These are phyloP conservation scores for Oemleria cerasiformis DNA, from an alignment of 306 rosid genomes.

Conservation along the genomic window DNA sequence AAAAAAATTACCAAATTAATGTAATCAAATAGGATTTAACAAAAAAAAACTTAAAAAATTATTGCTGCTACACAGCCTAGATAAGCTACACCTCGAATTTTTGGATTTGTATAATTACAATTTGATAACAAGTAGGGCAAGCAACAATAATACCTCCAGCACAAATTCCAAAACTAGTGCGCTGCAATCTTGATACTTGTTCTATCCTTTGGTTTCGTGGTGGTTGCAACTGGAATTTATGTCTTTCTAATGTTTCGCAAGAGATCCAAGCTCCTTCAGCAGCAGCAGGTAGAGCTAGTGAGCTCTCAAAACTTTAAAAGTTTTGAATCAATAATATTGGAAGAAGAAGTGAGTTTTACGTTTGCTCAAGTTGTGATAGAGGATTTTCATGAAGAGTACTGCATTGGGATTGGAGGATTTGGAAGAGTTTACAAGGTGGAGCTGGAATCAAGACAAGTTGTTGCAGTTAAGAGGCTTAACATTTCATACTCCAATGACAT, in stretches of 20 bases:
- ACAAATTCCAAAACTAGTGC: not conserved
- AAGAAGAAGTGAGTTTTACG: constrained; percentile 37
- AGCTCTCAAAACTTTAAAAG: not conserved
- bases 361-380: constrained; percentile 46
- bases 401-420: constrained; percentile 56
- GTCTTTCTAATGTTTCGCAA: no score
- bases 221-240: constrained; percentile 13
- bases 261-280: not conserved
- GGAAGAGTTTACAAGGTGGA: constrained; percentile 57
- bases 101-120: no score
- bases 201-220: constrained; percentile 28
- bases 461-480: constrained; percentile 30
- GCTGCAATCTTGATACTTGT: not conserved
- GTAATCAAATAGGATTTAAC: no score
- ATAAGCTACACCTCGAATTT: no score
- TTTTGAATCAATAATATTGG: constrained; percentile 18
- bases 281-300: not conserved
- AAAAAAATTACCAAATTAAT: no score
- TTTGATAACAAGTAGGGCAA: no score
- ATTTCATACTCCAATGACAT: no score
- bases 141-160: no score
- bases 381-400: constrained; percentile 47
- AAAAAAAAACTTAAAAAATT: no score
- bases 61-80: no score
- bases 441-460: constrained; percentile 1